These are phyloP conservation scores for Scalesia atractyloides DNA, from an alignment of 129 eudicot genomes.

Conservation along the genomic window DNA sequence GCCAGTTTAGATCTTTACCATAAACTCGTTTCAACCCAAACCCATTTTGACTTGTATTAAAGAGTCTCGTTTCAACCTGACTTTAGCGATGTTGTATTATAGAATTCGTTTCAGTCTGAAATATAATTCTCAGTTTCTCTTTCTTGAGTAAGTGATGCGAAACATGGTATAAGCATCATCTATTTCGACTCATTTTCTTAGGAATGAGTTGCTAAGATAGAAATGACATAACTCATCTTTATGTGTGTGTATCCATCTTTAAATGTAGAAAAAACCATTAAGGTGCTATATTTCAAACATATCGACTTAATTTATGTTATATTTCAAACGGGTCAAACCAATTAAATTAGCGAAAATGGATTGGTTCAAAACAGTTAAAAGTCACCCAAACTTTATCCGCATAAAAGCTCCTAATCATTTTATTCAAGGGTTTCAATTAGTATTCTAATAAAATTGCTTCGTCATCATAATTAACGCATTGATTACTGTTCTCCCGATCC, in stretches of 20 bases:
- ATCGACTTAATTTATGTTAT: not conserved
- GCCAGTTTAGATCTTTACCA: not conserved
- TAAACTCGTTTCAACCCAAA: not conserved
- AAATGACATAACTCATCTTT: not conserved
- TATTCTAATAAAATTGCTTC: not conserved
- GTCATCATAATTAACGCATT: not conserved
- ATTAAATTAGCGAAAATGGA: not conserved
- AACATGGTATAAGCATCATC: not conserved
- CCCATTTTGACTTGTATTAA: not conserved
- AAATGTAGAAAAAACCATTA: not conserved
- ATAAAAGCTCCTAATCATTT: not conserved
- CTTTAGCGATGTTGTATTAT: too few relatives aligned
- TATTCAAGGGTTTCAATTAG: not conserved
- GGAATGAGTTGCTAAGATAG: not conserved
- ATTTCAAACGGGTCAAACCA: not conserved
- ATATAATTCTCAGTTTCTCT: not conserved
- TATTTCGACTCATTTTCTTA: not conserved
- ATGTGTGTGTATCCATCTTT: not conserved
- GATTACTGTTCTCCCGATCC: not conserved
- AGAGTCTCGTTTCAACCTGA: not conserved
- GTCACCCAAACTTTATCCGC: not conserved
- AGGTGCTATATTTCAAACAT: too few relatives aligned
- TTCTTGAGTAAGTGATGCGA: not conserved
- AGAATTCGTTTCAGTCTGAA: too few relatives aligned
- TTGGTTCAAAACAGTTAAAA: not conserved